Base-by-base conservation (phyloP, 257 asterid species). In the Ajuga chamaepitys region DNA sequence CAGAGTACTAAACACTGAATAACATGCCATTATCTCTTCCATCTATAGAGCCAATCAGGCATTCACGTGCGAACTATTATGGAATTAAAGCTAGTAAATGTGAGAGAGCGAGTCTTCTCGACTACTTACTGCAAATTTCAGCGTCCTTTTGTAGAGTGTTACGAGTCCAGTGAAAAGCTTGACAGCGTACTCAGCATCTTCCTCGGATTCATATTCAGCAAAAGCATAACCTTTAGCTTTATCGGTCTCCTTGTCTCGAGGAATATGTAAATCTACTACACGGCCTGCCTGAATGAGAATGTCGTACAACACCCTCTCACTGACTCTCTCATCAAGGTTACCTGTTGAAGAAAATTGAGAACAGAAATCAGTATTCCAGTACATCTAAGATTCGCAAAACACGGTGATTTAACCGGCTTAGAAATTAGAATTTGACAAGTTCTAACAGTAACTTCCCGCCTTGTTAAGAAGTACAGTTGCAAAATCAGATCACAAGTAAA, bases 231-330 rank as follows among this genome's bases (percentile, higher is more conserved):
- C 97, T 83, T 88, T 90, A 30, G 82, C 86, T 80, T 83, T 88
- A 44, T 81, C 84, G 10, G 95, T 88, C 73, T 94, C 96, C 83
- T 67, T 90, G 74, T 90, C 99, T 18, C 85, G 88, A 47, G 99
- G 99, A 52, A 94, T 82, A 69, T 83, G 40, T 65, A 94, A 68
- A 60, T 94, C 95, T 41, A 90, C 84, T 4, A 94, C 81, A 11
- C 86, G 91, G 3, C 97, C 97, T 13, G 99, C 97, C 82, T 94
- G 95, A 76, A 94, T 90, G 32, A 94, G 89, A 72, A 94, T 94
- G 75, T 94, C 97, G 62, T 94, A 94, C 75, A 94, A 72, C 63
- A 94, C 95, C 80, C 95, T 85, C 5, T 94, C 96, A 24, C 71
- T 77, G 47, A 94, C 96, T 67, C 79, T 88, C 70, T 90, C 97